Conservation (phyloP, 2,329 filamentous ascomycete genomes). For the Colletotrichum sp. region DNA sequence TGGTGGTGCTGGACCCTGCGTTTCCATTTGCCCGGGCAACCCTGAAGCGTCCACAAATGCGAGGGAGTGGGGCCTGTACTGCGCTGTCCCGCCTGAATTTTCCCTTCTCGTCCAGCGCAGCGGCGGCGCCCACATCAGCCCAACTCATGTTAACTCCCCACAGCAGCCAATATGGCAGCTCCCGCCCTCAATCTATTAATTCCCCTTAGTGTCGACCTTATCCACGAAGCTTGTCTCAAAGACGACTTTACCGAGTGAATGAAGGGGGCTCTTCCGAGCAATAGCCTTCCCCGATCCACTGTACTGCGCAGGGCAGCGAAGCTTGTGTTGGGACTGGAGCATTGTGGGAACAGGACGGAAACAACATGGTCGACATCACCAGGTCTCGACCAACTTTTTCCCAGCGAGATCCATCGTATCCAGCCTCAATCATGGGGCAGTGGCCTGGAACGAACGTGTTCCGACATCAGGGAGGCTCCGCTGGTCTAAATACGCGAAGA, state of each 20-base stretch:
- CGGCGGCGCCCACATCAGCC: neutral
- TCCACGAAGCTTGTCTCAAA: neutral
- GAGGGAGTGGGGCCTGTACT: neutral
- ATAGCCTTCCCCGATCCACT: neutral
- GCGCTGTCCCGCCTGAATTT: neutral
- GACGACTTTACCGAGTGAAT: neutral
- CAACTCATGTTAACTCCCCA: neutral
- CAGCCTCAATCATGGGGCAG: neutral
- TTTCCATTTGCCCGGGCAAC: neutral
- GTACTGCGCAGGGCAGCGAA: neutral
- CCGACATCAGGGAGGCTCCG: neutral
- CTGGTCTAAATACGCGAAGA: neutral
- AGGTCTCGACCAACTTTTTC: neutral
- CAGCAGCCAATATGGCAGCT: slow-evolving; percentile 5
- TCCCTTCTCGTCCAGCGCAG: neutral
- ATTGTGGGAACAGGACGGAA: neutral
- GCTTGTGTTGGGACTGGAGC: neutral
- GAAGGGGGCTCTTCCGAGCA: neutral
- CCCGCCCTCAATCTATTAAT: slow-evolving; percentile 1
- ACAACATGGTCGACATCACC: neutral
- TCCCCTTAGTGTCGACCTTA: neutral
- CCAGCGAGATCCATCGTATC: neutral
- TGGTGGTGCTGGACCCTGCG: slow-evolving; percentile 3
- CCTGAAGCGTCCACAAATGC: neutral
- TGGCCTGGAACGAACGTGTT: neutral